Evolutionary conservation across 192 early-diverging fungal genomes (phyloP).

Genomic region (Geranomyces variabilis): DNA sequence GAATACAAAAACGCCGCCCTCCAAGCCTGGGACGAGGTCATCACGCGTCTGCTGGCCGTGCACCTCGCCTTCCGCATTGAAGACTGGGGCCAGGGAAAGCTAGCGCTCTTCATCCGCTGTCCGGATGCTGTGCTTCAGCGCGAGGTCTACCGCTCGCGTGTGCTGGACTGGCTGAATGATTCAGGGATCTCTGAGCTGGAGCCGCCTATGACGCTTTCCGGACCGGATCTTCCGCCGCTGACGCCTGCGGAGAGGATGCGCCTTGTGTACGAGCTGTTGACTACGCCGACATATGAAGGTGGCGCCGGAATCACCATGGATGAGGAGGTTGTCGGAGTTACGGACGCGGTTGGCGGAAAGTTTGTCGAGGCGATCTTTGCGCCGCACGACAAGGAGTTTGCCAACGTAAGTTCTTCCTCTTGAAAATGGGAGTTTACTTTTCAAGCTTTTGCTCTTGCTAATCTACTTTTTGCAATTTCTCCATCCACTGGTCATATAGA

Average conservation of each 20-base stretch:
- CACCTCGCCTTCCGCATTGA: constrained; percentile 69
- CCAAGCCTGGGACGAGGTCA: constrained; percentile 56
- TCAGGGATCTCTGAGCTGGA: constrained; percentile 30
- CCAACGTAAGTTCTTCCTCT: constrained; percentile 53
- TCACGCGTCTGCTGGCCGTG: constrained; percentile 57
- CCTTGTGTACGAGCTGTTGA: constrained; percentile 66
- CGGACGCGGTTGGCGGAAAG: constrained; percentile 50
- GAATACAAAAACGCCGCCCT: constrained; percentile 22
- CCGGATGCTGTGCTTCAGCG: constrained; percentile 30
- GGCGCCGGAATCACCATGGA: constrained; percentile 59
- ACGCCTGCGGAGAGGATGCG: constrained; percentile 61
- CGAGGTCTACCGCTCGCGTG: constrained; percentile 30
- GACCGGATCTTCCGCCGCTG: constrained; percentile 30
- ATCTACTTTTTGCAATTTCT: no score
- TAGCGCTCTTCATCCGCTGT: constrained; percentile 34
- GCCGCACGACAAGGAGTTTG: constrained; percentile 79
- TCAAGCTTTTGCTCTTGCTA: neutral
- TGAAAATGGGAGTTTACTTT: constrained; percentile 4
- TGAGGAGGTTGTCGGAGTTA: constrained; percentile 43
- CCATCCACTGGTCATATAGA: no score
- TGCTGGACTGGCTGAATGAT: constrained; percentile 38
- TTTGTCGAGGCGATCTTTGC: constrained; percentile 70
- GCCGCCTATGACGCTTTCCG: constrained; percentile 22
- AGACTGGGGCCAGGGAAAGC: constrained; percentile 46
- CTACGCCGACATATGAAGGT: constrained; percentile 55